These are phyloP conservation scores for Fagus crenata DNA, from an alignment of 306 rosid species.

Conservation along the genomic window DNA sequence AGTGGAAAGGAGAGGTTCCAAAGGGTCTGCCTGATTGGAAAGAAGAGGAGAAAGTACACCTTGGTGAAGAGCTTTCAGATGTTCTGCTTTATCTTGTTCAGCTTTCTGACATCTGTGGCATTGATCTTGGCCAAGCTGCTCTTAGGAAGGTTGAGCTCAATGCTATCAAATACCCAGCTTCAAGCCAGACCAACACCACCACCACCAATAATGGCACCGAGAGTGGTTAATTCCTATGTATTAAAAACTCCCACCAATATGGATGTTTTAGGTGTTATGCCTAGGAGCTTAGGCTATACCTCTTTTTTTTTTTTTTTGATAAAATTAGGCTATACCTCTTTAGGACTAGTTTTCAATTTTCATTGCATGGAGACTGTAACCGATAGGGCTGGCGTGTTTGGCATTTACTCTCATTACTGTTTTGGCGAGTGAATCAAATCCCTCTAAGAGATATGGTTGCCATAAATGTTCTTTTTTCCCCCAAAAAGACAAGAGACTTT, in stretches of 20 bases:
- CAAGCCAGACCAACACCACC: constrained; percentile 15
- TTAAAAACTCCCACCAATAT: background rate
- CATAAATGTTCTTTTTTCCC: background rate
- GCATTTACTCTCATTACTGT: constrained; percentile 28
- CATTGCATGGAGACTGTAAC: background rate
- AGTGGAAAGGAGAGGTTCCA: constrained; percentile 92
- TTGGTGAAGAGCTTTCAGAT: constrained; percentile 94
- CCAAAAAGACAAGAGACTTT: too few species aligned
- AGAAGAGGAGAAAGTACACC: constrained; percentile 76
- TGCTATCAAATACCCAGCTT: constrained; percentile 74
- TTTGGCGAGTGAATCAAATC: constrained; percentile 25
- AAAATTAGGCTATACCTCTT: too few species aligned
- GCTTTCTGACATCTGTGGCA: constrained; percentile 85
- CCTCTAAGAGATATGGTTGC: background rate
- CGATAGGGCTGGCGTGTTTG: constrained; percentile 16
- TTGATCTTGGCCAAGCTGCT: constrained; percentile 93
- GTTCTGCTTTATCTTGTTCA: constrained; percentile 85
- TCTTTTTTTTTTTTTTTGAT: too few species aligned
- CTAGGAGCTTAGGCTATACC: background rate
- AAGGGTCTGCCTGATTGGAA: constrained; percentile 80
- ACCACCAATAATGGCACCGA: constrained; percentile 20
- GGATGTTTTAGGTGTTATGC: constrained; percentile 3
- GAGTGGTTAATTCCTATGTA: constrained; percentile 1
- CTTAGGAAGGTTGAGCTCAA: constrained; percentile 73
- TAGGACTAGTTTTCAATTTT: too few species aligned